These are phyloP conservation scores for Nakazawaea laoshanensis DNA, from an alignment of 805 yeast genomes.

Conservation along the genomic window DNA sequence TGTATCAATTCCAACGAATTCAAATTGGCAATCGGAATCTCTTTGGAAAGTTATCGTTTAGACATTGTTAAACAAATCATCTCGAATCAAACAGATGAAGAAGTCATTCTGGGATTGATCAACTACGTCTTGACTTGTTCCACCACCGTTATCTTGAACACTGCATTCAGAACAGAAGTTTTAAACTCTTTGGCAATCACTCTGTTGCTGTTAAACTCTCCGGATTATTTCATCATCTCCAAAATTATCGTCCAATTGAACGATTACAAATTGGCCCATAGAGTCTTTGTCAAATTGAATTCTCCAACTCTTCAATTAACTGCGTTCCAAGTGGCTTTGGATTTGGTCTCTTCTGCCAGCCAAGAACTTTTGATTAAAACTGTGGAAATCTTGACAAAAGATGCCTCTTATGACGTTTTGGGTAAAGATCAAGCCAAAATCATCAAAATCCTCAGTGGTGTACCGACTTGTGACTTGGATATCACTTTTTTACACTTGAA, in stretches of 20 bases:
- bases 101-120: slow-evolving; percentile 44
- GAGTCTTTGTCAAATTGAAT: slow-evolving; percentile 56
- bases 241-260: slow-evolving; percentile 86
- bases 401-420: slow-evolving; percentile 15
- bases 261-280: slow-evolving; percentile 61
- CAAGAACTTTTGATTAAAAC: slow-evolving; percentile 73
- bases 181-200: slow-evolving; percentile 55
- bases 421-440: slow-evolving; percentile 33
- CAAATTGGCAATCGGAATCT: slow-evolving; percentile 81
- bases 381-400: slow-evolving; percentile 27
- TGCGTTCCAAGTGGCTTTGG: slow-evolving; percentile 93
- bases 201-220: slow-evolving; percentile 46
- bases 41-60: slow-evolving; percentile 80
- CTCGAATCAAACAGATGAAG: slow-evolving; percentile 35
- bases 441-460: slow-evolving; percentile 72
- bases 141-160: slow-evolving; percentile 55
- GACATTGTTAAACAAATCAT: slow-evolving; percentile 67
- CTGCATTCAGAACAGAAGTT: slow-evolving; percentile 57
- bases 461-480: slow-evolving; percentile 89
- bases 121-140: slow-evolving; percentile 72
- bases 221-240: slow-evolving; percentile 78
- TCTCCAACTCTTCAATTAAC: slow-evolving; percentile 41
- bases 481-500: slow-evolving; percentile 81
- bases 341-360: slow-evolving; percentile 82
- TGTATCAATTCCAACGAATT: slow-evolving; percentile 67